These are phyloP conservation scores for Candida tibetensis DNA, from an alignment of 805 yeast species.

Conservation along the genomic window DNA sequence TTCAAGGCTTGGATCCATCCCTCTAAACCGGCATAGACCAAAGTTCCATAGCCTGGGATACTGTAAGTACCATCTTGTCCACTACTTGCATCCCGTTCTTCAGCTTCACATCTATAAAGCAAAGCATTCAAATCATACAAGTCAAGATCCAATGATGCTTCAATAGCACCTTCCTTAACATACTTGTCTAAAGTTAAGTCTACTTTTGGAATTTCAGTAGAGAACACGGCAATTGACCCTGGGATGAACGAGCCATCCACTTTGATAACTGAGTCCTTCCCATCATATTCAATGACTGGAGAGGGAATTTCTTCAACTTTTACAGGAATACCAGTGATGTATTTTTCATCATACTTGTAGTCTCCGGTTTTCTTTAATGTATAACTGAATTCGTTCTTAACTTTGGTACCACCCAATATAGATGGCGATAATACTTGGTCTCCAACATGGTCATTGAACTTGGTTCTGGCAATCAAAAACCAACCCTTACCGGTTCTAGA, in stretches of 20 bases:
- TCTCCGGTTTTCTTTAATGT: conserved; percentile 54
- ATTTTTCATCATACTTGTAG: conserved; percentile 32
- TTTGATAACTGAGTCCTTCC: conserved; percentile 49
- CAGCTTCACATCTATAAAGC: conserved; percentile 77
- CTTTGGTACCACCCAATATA: conserved; percentile 57
- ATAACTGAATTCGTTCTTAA: conserved; percentile 56
- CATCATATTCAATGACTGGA: conserved; percentile 43
- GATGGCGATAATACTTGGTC: conserved; percentile 59
- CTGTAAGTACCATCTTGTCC: conserved; percentile 72
- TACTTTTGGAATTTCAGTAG: conserved; percentile 66
- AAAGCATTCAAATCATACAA: conserved; percentile 72
- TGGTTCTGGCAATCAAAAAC: conserved; percentile 83
- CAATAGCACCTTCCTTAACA: conserved; percentile 72
- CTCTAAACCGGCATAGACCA: conserved; percentile 87
- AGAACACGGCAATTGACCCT: conserved; percentile 85
- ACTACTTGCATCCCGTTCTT: conserved; percentile 76
- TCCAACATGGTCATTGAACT: conserved; percentile 49
- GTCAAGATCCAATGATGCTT: conserved; percentile 60
- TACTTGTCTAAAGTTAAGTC: conserved; percentile 62
- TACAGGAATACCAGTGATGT: conserved; percentile 65
- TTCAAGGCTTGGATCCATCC: conserved; percentile 82
- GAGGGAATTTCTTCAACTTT: conserved; percentile 50
- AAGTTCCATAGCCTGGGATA: conserved; percentile 69
- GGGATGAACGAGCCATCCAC: conserved; percentile 70
- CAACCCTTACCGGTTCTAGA: conserved; percentile 85